phyloP scores from a whole-genome alignment of 2,329 filamentous ascomycete species.

The Aspergillus spinulosporus region DNA sequence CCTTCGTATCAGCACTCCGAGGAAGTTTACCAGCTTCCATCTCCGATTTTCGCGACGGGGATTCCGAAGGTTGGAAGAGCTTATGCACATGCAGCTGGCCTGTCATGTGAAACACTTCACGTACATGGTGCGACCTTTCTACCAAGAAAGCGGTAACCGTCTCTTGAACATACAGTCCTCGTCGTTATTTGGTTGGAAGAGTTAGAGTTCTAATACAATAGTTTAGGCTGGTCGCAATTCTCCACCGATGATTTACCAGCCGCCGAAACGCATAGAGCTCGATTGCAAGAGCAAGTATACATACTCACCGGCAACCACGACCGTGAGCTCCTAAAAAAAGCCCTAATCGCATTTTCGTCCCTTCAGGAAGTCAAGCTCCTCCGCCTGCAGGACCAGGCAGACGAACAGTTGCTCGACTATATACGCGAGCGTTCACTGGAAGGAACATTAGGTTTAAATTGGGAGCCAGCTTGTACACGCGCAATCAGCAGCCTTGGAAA shows the following conservation, averaged over 20 bases:
- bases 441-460: slow-evolving; percentile 55
- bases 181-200: slow-evolving; percentile 2
- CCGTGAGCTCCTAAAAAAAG: slow-evolving; percentile 53
- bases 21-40: slow-evolving; percentile 40
- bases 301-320: slow-evolving; percentile 56
- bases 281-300: slow-evolving; percentile 41
- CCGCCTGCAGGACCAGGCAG: slow-evolving; percentile 60
- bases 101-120: slow-evolving; percentile 41
- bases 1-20: slow-evolving; percentile 42
- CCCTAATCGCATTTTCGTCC: slow-evolving; percentile 58
- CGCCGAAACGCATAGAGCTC: slow-evolving; percentile 31
- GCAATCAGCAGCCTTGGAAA: slow-evolving; percentile 59
- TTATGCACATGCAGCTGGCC: slow-evolving; percentile 39
- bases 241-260: slow-evolving; percentile 25
- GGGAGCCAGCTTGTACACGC: slow-evolving; percentile 64
- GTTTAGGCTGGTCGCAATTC: slow-evolving; percentile 33
- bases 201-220: slow-evolving; percentile 21
- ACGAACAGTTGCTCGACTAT: slow-evolving; percentile 55
- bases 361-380: slow-evolving; percentile 67
- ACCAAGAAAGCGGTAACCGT: slow-evolving; percentile 40
- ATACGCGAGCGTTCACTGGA: slow-evolving; percentile 50
- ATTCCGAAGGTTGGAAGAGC: slow-evolving; percentile 36
- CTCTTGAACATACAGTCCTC: slow-evolving; percentile 17
- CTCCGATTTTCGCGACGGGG: slow-evolving; percentile 39
- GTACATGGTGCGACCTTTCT: slow-evolving; percentile 45